phyloP scores from a whole-genome alignment of 2,329 filamentous ascomycete species.

The Trichoderma atrobrunneum region DNA sequence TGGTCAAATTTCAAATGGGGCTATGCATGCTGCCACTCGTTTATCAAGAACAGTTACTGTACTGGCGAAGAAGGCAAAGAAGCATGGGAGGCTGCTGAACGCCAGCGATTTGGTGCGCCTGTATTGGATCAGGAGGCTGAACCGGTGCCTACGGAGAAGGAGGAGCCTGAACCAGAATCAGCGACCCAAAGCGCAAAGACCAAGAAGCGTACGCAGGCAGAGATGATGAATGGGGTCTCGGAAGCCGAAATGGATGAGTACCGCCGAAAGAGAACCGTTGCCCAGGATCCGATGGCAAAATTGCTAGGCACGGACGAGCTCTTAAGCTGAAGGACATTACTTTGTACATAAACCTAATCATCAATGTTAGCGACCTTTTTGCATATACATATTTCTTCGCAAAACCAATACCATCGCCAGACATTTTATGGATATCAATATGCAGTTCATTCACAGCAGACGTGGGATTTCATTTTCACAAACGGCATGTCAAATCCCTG shows the following conservation, averaged over 20 bases:
- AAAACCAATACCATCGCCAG: background rate
- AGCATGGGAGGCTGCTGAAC: conserved; percentile 75
- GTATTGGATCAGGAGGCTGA: conserved; percentile 35
- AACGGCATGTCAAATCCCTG: background rate
- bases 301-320: conserved; percentile 72
- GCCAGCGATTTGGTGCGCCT: conserved; percentile 48
- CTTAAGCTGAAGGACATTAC: conserved; percentile 36
- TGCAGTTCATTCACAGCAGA: background rate
- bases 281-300: conserved; percentile 84
- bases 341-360: background rate
- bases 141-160: conserved; percentile 2
- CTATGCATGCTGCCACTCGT: conserved; percentile 91
- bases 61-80: conserved; percentile 84
- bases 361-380: background rate
- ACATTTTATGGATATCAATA: background rate
- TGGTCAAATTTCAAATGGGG: conserved; percentile 96
- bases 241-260: conserved; percentile 88
- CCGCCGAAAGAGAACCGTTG: conserved; percentile 68
- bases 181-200: conserved; percentile 31
- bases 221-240: conserved; percentile 73
- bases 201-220: conserved; percentile 73
- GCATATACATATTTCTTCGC: background rate
- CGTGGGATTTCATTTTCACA: background rate
- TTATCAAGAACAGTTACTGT: conserved; percentile 95
- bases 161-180: background rate